Evolutionary conservation across 2,329 filamentous ascomycete species (phyloP), one percentile per base, ranked within the genome.

Genomic region (Alternaria sp.): DNA sequence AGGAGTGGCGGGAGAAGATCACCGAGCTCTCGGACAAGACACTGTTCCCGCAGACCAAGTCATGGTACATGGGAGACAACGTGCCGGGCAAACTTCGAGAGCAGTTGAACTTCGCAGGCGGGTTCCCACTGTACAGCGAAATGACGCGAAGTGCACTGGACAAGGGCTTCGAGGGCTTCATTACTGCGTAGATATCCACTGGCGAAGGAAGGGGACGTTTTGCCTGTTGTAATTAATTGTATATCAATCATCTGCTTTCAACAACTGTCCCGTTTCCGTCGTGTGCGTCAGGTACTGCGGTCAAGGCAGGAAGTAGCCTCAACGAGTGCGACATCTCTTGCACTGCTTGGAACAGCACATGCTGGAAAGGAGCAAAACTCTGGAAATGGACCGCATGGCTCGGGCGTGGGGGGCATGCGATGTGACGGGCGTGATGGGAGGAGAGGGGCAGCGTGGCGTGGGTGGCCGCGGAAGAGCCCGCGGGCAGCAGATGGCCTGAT

Each of bases 61-160:
- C 74, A 7, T 83, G 81, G 82, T 84, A 84, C 55, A 81, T 80
- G 79, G 79, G 79, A 7, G 80, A 79, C 12, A 84, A 84, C 47
- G 75, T 84, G 10, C 82, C 82, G 1, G 83, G 83, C 12, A 84
- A 83, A 74, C 73, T 78, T 11, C 75, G 79, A 15, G 82, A 84
- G 71, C 82, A 82, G 60, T 70, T 84, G 53, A 83, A 79, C 51
- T 84, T 78, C 68, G 75, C 81, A 10, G 82, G 82, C 7, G 82
- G 82, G 0, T 75, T 82, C 47, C 79, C 79, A 2, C 25, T 77
- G 64, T 83, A 84, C 45, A 77, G 78, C 63, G 73, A 79, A 63
- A 72, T 82, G 66, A 79, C 78, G 58, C 72, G 81, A 50, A 76
- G 72, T 44, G 76, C 73, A 58, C 69, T 83, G 53, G 74, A 83